phyloP scores from a whole-genome alignment of 768 basidiomycete species.

The Pisolithus sp. region DNA sequence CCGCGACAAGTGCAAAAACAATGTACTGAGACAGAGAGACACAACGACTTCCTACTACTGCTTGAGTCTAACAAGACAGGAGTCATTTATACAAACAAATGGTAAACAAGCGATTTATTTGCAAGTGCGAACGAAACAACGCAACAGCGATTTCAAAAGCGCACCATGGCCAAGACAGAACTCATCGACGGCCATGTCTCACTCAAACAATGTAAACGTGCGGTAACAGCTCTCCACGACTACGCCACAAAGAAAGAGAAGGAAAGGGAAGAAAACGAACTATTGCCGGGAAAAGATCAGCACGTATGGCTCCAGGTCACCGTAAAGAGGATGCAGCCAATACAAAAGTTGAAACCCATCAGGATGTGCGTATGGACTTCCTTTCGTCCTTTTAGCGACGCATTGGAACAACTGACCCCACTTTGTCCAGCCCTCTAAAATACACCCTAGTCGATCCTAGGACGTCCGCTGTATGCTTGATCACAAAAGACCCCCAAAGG shows the following conservation, averaged over 20 bases:
- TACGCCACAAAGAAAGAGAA: constrained; percentile 61
- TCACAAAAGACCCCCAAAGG: constrained; percentile 93
- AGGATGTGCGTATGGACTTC: constrained; percentile 61
- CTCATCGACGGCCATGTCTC: constrained; percentile 72
- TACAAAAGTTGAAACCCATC: constrained; percentile 71
- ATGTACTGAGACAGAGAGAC: too few species aligned
- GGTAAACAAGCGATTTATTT: not conserved
- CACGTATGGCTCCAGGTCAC: constrained; percentile 85
- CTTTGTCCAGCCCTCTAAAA: constrained; percentile 50
- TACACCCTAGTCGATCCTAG: constrained; percentile 83
- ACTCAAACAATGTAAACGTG: constrained; percentile 63
- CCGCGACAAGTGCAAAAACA: too few species aligned
- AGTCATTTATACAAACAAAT: constrained; percentile 2
- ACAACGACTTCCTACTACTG: too few species aligned
- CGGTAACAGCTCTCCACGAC: constrained; percentile 70
- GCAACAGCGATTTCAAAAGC: not conserved
- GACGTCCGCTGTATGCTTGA: constrained; percentile 74
- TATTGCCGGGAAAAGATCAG: constrained; percentile 74
- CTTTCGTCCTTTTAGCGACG: not conserved
- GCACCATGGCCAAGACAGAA: constrained; percentile 40
- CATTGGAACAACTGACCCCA: constrained; percentile 3
- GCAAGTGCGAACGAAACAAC: too few species aligned
- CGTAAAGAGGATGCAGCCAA: constrained; percentile 74
- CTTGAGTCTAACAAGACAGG: too few species aligned
- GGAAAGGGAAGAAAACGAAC: constrained; percentile 65